A percentile compares a stretch with the other conserved stretches of the same genome.
phyloP scores from a whole-genome alignment of 2,329 filamentous ascomycete species.

The Dothideomycetes sp. region DNA sequence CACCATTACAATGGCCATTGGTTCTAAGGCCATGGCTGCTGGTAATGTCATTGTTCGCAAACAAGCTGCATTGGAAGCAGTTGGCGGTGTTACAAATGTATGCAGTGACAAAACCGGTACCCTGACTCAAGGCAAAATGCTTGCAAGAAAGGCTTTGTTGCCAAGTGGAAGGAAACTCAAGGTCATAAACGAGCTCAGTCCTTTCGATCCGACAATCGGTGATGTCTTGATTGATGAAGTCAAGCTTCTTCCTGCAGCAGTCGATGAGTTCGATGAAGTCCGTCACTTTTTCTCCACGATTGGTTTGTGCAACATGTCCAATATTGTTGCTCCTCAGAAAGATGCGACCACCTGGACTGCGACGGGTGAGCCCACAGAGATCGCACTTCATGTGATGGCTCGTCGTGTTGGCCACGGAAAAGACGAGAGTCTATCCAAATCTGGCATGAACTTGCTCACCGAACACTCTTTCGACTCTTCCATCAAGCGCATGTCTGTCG shows the following conservation, averaged over 20 bases:
- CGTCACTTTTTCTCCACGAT: conserved; percentile 45
- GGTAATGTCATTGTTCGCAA: conserved; percentile 56
- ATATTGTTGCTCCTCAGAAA: conserved; percentile 44
- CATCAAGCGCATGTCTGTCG: conserved; percentile 27
- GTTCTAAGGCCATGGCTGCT: conserved; percentile 54
- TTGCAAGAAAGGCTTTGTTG: conserved; percentile 51
- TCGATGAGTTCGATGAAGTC: not conserved
- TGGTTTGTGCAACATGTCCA: conserved; percentile 56
- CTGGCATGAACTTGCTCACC: conserved; percentile 1
- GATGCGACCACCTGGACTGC: conserved; percentile 52
- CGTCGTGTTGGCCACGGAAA: conserved; percentile 45
- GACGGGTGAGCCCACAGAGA: conserved; percentile 60
- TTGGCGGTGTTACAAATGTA: conserved; percentile 57
- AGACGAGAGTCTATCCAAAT: not conserved
- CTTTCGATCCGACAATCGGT: conserved; percentile 52
- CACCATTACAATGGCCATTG: conserved; percentile 58
- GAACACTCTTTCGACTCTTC: conserved; percentile 26
- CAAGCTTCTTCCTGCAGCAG: not conserved
- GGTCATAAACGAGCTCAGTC: conserved; percentile 46
- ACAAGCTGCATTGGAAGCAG: conserved; percentile 54
- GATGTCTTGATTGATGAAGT: conserved; percentile 38
- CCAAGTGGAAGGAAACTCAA: conserved; percentile 49
- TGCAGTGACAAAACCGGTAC: conserved; percentile 64
- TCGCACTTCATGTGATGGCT: conserved; percentile 66
- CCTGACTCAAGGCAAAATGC: conserved; percentile 46